Percentiles rank a stretch among this genome's conserved stretches.
Evolutionary conservation across 1,139 yeast species (phyloP).

Genomic region (Geotrichum restrictum): DNA sequence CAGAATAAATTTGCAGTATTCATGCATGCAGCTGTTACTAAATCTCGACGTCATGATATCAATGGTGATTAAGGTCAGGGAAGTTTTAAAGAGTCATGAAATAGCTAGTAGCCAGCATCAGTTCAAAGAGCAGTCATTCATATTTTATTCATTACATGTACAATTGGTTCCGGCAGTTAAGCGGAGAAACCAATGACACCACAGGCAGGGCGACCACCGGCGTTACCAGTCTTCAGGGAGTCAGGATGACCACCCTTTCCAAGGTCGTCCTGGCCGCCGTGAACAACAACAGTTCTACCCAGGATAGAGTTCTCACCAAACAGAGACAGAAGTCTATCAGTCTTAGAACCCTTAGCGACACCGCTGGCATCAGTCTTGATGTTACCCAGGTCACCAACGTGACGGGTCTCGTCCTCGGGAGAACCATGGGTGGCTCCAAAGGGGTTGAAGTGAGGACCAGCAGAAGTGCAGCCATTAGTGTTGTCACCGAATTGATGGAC

Average conservation of each 20-base stretch:
- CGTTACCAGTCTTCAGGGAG: conserved; percentile 95
- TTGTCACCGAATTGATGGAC: conserved; percentile 97
- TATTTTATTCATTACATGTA: neutral
- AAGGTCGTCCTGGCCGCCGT: conserved; percentile 90
- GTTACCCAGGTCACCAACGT: conserved; percentile 97
- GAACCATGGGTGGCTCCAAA: conserved; percentile 89
- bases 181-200: conserved; percentile 81
- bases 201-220: conserved; percentile 98
- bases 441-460: conserved; percentile 99
- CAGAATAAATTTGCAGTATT: no score
- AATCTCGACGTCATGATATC: no score
- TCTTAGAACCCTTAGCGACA: conserved; percentile 82
- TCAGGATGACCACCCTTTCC: conserved; percentile 95
- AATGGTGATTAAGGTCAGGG: no score
- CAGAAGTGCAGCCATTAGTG: conserved; percentile 97
- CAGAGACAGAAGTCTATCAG: conserved; percentile 72
- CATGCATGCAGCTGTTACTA: no score
- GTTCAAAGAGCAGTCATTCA: no score
- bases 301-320: conserved; percentile 80
- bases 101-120: no score
- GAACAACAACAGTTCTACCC: conserved; percentile 96
- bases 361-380: conserved; percentile 80
- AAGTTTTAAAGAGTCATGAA: no score
- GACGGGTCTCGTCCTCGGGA: conserved; percentile 84
- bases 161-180: neutral